phyloP scores from a whole-genome alignment of 768 basidiomycete species.

The Lyophyllum semitale region DNA sequence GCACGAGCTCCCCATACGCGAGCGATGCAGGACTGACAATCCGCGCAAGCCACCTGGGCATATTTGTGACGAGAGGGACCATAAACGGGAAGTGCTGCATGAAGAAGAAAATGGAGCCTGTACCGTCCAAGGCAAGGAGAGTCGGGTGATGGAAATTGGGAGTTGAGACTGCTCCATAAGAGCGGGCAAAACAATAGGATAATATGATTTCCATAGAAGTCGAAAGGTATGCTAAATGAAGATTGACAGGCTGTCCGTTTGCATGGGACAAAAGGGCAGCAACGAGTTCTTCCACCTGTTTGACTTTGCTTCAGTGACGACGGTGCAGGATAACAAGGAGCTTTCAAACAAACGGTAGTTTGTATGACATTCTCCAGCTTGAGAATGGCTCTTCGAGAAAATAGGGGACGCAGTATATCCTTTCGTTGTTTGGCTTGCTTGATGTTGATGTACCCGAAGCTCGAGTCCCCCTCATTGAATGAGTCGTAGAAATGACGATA shows the following conservation, averaged over 20 bases:
- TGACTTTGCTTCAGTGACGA: too few relatives aligned
- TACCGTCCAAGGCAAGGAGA: constrained; percentile 3
- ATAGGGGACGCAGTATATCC: constrained; percentile 9
- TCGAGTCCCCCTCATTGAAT: constrained; percentile 5
- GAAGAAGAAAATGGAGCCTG: constrained; percentile 3
- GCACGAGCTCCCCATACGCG: constrained; percentile 8
- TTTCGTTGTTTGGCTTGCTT: constrained; percentile 7
- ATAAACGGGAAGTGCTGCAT: constrained; percentile 14
- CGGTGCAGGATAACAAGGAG: too few relatives aligned
- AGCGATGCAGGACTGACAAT: constrained; percentile 1
- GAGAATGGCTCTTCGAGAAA: constrained; percentile 9
- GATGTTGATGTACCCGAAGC: constrained; percentile 3
- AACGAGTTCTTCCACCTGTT: too few relatives aligned
- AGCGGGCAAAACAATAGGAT: constrained; percentile 19
- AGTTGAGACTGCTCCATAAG: constrained; percentile 24
- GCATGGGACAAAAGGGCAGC: too few relatives aligned
- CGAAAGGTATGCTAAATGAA: constrained; percentile 21
- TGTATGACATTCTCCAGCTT: constrained; percentile 10
- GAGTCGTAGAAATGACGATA: not conserved
- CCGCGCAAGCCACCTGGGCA: constrained; percentile 1
- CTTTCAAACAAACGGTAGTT: constrained; percentile 3
- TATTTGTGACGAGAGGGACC: not conserved
- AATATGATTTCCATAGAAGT: constrained; percentile 21
- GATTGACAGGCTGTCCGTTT: constrained; percentile 20
- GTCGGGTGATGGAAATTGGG: constrained; percentile 29